phyloP scores from a whole-genome alignment of 2,329 filamentous ascomycete genomes.

The Cladosporium sp. region DNA sequence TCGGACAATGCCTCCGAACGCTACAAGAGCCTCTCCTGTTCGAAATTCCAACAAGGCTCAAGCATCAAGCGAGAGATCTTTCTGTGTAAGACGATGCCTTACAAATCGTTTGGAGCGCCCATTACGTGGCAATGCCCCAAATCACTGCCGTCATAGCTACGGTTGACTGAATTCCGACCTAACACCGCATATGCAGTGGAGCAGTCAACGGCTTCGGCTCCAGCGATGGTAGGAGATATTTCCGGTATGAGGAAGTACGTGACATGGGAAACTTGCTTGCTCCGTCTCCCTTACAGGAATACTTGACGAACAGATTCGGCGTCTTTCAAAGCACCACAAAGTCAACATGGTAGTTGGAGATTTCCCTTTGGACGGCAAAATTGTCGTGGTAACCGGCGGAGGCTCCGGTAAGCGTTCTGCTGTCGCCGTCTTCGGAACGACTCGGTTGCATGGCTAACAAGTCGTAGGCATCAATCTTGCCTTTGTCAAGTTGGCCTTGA shows the following conservation, averaged over 20 bases:
- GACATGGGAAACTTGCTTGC: background rate
- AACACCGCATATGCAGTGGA: slow-evolving; percentile 2
- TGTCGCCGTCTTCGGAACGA: background rate
- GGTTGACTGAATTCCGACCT: background rate
- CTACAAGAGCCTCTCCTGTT: too few species aligned
- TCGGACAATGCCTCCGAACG: too few species aligned
- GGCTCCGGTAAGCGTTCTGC: slow-evolving; percentile 14
- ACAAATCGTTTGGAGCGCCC: too few species aligned
- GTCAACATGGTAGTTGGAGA: slow-evolving; percentile 22
- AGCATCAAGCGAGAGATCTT: too few species aligned
- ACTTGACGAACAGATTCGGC: too few species aligned
- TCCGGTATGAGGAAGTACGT: too few species aligned
- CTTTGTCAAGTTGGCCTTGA: slow-evolving; percentile 19
- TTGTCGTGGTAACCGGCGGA: slow-evolving; percentile 25
- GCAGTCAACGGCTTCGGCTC: background rate
- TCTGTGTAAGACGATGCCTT: too few species aligned
- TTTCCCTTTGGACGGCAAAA: slow-evolving; percentile 22
- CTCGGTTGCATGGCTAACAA: background rate
- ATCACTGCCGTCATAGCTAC: background rate
- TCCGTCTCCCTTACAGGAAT: too few species aligned
- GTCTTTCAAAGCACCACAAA: too few species aligned
- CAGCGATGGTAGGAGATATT: too few species aligned
- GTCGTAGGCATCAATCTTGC: slow-evolving; percentile 23
- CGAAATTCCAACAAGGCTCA: too few species aligned
- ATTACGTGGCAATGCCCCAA: too few species aligned